phyloP scores from a whole-genome alignment of 129 eudicot genomes.

The Flaveria robusta region DNA sequence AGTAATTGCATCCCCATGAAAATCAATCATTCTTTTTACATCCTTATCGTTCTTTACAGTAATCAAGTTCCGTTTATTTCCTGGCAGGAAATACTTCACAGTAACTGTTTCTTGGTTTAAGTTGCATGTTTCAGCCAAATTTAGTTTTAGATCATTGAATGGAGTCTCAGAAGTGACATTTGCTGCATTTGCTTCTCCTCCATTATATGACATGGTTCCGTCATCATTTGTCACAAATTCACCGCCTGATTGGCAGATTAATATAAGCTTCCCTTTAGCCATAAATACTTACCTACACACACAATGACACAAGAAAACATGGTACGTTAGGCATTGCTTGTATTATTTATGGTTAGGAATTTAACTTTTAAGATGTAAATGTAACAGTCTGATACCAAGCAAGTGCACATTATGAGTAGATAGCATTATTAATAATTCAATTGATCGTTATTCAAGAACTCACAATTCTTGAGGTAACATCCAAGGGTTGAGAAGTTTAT shows the following conservation, averaged over 20 bases:
- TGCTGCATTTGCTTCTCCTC: constrained; percentile 82
- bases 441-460: neutral
- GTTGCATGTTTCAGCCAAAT: constrained; percentile 67
- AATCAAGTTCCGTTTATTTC: constrained; percentile 73
- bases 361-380: neutral
- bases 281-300: constrained; percentile 47
- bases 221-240: constrained; percentile 69
- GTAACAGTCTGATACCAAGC: neutral
- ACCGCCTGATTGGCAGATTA: constrained; percentile 80
- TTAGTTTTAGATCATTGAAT: constrained; percentile 62
- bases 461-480: neutral
- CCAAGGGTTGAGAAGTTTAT: neutral
- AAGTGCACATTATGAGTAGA: neutral
- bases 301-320: constrained; percentile 22
- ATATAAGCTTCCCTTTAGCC: constrained; percentile 80
- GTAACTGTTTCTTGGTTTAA: constrained; percentile 54
- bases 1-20: constrained; percentile 70
- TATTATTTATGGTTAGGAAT: neutral
- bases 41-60: constrained; percentile 71
- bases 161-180: constrained; percentile 59
- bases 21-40: constrained; percentile 72
- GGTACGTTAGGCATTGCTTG: constrained; percentile 6
- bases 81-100: constrained; percentile 84
- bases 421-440: neutral
- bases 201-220: constrained; percentile 67